Evolutionary conservation across 148 eudicot genomes (phyloP).

Genomic region (Fagopyrum esculentum): DNA sequence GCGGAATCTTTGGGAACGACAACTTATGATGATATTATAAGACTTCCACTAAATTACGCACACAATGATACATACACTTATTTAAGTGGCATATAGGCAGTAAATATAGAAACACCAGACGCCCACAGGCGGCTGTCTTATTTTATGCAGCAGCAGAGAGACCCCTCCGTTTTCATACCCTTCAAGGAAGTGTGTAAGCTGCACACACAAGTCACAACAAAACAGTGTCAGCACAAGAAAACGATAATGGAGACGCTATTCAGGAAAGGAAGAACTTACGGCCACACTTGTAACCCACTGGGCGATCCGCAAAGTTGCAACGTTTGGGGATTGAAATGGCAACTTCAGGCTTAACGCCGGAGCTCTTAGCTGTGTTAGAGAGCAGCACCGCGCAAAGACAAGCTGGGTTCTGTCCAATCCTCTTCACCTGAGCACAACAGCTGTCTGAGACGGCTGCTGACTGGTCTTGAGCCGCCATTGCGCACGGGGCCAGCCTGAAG

Average conservation of each 20-base stretch:
- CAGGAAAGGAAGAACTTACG: constrained; percentile 21
- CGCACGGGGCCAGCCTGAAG: constrained; percentile 52
- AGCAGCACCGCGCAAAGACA: constrained; percentile 68
- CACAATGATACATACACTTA: background rate
- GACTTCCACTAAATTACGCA: background rate
- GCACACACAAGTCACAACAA: constrained; percentile 18
- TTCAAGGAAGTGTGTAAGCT: constrained; percentile 60
- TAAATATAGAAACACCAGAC: background rate
- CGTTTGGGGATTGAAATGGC: constrained; percentile 60
- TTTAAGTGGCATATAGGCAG: background rate
- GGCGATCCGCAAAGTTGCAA: constrained; percentile 52
- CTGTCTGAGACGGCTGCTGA: constrained; percentile 32
- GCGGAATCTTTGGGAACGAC: too few species aligned
- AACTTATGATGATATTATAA: background rate
- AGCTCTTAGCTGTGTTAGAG: constrained; percentile 48
- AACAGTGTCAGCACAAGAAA: background rate
- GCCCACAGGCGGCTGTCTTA: background rate
- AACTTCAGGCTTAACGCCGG: constrained; percentile 50
- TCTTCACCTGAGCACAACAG: constrained; percentile 51
- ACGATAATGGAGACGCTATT: background rate
- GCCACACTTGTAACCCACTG: constrained; percentile 70
- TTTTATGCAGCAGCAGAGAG: background rate
- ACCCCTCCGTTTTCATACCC: constrained; percentile 9
- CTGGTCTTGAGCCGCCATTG: constrained; percentile 38
- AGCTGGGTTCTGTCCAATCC: constrained; percentile 43